phyloP scores from a whole-genome alignment of 495 filamentous ascomycete species.

The Glarea lozoyensis region DNA sequence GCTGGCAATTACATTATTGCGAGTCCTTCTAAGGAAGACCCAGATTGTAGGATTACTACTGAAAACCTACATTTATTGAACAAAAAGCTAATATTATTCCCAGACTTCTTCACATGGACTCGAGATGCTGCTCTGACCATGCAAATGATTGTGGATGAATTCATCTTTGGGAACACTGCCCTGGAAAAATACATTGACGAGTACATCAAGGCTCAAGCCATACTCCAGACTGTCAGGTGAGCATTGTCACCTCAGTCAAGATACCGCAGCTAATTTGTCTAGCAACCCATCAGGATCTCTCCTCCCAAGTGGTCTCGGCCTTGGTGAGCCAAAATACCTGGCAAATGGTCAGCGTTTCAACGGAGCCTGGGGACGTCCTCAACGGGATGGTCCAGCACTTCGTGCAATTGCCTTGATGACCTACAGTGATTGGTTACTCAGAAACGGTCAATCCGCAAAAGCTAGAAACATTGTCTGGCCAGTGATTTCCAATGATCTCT shows the following conservation, averaged over 20 bases:
- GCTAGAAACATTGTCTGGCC: slow-evolving; percentile 38
- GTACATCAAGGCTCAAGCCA: slow-evolving; percentile 44
- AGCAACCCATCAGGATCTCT: slow-evolving; percentile 47
- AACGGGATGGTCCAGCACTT: slow-evolving; percentile 51
- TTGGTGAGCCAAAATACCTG: slow-evolving; percentile 55
- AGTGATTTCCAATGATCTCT: slow-evolving; percentile 46
- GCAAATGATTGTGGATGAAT: slow-evolving; percentile 45
- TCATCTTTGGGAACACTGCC: slow-evolving; percentile 30
- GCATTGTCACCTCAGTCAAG: too few species aligned
- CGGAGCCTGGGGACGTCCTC: slow-evolving; percentile 53
- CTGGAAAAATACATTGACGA: slow-evolving; percentile 37
- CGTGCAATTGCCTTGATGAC: slow-evolving; percentile 37
- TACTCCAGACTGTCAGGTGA: slow-evolving; percentile 44
- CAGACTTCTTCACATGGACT: slow-evolving; percentile 54
- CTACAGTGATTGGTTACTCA: slow-evolving; percentile 28
- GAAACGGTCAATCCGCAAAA: slow-evolving; percentile 21
- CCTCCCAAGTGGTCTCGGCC: slow-evolving; percentile 33
- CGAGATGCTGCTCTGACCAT: slow-evolving; percentile 49
- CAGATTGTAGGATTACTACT: slow-evolving; percentile 49
- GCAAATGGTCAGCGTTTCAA: slow-evolving; percentile 43
- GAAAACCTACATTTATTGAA: too few species aligned
- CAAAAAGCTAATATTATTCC: too few species aligned
- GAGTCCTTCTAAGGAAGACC: slow-evolving; percentile 43
- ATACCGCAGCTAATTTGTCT: too few species aligned
- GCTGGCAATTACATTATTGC: slow-evolving; percentile 44